Evolutionary conservation across 1,284 basidiomycete genomes (phyloP).

Genomic region (Pseudozyma sp.): DNA sequence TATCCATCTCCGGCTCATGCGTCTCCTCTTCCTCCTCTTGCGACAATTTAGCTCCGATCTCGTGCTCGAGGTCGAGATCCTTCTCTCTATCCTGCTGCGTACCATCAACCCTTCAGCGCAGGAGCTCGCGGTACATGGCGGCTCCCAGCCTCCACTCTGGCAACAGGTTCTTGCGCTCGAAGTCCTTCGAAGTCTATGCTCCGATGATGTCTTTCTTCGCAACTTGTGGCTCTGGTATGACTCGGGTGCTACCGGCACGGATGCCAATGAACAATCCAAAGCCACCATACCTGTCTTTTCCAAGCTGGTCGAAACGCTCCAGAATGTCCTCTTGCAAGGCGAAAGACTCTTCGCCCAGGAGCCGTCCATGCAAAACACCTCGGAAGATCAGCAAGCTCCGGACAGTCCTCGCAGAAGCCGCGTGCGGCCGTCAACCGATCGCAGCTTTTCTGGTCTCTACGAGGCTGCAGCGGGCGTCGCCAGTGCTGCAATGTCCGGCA

Average conservation of each 20-base stretch:
- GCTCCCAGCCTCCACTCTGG: constrained; percentile 49
- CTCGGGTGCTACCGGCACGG: constrained; percentile 3
- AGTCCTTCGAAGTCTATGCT: constrained; percentile 59
- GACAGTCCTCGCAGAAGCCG: constrained; percentile 33
- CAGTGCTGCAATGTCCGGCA: constrained; percentile 54
- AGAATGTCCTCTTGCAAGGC: constrained; percentile 36
- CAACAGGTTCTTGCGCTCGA: constrained; percentile 65
- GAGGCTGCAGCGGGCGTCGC: constrained; percentile 62
- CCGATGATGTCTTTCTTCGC: constrained; percentile 58
- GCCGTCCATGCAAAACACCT: constrained; percentile 25
- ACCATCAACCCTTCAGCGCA: constrained; percentile 39
- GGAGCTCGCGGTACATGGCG: constrained; percentile 35
- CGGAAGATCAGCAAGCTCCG: constrained; percentile 11
- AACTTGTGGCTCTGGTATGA: constrained; percentile 65
- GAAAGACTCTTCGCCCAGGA: constrained; percentile 38
- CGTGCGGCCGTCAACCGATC: constrained; percentile 39
- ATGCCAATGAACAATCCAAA: constrained; percentile 3
- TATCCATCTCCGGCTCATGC: constrained; percentile 86
- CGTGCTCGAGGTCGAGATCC: constrained; percentile 66
- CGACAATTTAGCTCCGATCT: constrained; percentile 86
- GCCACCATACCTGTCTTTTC: constrained; percentile 51
- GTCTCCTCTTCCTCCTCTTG: constrained; percentile 90
- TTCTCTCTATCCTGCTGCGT: constrained; percentile 63
- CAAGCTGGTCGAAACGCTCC: constrained; percentile 53
- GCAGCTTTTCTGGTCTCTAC: constrained; percentile 57